Conservation (phyloP, 2,329 filamentous ascomycete species). For the Myriosclerotinia duriaeana region DNA sequence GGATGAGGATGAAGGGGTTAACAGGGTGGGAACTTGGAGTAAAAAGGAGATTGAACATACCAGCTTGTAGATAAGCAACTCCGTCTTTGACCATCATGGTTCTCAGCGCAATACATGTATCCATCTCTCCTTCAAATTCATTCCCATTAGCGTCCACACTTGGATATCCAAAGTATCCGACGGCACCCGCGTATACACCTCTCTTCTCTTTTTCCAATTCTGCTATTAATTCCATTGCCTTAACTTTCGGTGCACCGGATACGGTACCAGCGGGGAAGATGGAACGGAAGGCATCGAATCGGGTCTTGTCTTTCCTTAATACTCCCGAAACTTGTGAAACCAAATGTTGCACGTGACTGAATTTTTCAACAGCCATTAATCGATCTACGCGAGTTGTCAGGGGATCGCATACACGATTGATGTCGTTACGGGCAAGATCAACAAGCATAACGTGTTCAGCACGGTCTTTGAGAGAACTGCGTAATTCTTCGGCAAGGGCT, state of each 20-base stretch:
- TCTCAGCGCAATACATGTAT: conserved; percentile 70
- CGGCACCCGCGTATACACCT: conserved; percentile 91
- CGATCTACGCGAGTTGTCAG: conserved; percentile 86
- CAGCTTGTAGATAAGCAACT: conserved; percentile 85
- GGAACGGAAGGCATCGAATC: conserved; percentile 92
- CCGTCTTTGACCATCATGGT: conserved; percentile 95
- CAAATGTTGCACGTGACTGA: conserved; percentile 96
- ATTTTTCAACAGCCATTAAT: conserved; percentile 90
- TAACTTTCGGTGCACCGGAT: conserved; percentile 91
- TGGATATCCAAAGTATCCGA: conserved; percentile 93
- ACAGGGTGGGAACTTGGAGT: not conserved
- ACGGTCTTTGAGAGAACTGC: conserved; percentile 82
- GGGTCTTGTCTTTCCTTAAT: conserved; percentile 76
- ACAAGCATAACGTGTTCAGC: conserved; percentile 98
- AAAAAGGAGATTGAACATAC: conserved; percentile 42
- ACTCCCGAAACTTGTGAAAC: conserved; percentile 93
- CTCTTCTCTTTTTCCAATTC: conserved; percentile 93
- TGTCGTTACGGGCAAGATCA: conserved; percentile 91
- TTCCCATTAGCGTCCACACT: conserved; percentile 64
- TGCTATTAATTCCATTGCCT: conserved; percentile 94
- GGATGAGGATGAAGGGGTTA: not conserved
- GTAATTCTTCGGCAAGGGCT: conserved; percentile 72
- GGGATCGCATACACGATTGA: conserved; percentile 93
- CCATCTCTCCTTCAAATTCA: conserved; percentile 79
- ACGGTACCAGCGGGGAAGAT: conserved; percentile 98